Percentiles rank a stretch among this genome's conserved stretches.
phyloP scores from a whole-genome alignment of 768 basidiomycete genomes.

The Boletus rubroflammeus region DNA sequence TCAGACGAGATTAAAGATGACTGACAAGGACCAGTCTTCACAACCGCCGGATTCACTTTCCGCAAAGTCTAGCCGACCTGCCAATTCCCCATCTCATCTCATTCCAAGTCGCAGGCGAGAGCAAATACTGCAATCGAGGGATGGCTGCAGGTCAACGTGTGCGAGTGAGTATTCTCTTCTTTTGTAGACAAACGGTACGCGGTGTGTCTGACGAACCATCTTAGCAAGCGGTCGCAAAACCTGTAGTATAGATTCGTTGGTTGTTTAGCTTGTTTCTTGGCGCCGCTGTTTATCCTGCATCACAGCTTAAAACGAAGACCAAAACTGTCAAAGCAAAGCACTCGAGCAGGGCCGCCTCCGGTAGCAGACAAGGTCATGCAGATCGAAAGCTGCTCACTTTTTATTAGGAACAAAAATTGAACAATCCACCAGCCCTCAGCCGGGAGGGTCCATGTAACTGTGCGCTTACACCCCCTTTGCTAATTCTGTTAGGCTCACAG shows the following conservation, averaged over 20 bases:
- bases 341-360: neutral
- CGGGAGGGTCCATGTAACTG: neutral
- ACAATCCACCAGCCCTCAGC: too few relatives aligned
- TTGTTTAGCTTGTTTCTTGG: neutral
- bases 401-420: too few relatives aligned
- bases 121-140: neutral
- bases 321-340: neutral
- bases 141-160: neutral
- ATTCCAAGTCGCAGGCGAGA: neutral
- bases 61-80: neutral
- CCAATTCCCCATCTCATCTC: neutral
- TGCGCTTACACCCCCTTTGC: neutral
- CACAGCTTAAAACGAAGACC: neutral
- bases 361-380: neutral
- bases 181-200: neutral
- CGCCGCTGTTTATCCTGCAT: neutral
- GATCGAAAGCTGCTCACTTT: neutral
- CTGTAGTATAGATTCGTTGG: neutral
- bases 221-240: neutral
- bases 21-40: neutral
- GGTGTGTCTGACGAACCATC: neutral
- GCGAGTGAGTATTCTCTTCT: neutral
- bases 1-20: neutral
- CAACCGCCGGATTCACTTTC: neutral
- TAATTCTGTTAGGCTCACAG: neutral